phyloP scores from a whole-genome alignment of 768 basidiomycete species.

The Amanita pallidorosea region DNA sequence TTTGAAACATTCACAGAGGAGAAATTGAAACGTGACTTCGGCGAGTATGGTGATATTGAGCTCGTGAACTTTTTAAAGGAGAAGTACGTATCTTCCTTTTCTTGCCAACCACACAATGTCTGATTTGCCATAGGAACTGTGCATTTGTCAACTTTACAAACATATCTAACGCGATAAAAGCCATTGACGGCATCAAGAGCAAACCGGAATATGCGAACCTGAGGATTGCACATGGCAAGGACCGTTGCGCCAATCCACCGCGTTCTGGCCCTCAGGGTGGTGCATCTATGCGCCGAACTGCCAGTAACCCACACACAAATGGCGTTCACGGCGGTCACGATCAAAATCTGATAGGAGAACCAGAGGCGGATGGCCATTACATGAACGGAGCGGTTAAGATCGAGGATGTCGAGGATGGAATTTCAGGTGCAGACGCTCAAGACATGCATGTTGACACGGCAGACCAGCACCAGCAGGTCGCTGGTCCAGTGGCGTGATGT shows the following conservation, averaged over 20 bases:
- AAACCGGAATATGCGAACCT: slow-evolving; percentile 85
- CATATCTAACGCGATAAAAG: slow-evolving; percentile 92
- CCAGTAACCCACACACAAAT: slow-evolving; percentile 22
- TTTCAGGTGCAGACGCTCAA: slow-evolving; percentile 16
- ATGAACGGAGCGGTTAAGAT: slow-evolving; percentile 13
- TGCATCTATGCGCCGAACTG: slow-evolving; percentile 35
- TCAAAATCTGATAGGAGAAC: slow-evolving; percentile 10
- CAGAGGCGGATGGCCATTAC: slow-evolving; percentile 15
- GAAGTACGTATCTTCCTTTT: slow-evolving; percentile 45
- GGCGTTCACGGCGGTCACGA: slow-evolving; percentile 26
- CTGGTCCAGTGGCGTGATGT: slow-evolving; percentile 7
- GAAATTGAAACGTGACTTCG: slow-evolving; percentile 85
- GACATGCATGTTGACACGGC: slow-evolving; percentile 29
- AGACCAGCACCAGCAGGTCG: slow-evolving; percentile 4
- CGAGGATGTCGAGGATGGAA: slow-evolving; percentile 19
- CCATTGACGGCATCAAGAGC: slow-evolving; percentile 91
- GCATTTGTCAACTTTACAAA: slow-evolving; percentile 96
- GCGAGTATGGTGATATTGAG: slow-evolving; percentile 94
- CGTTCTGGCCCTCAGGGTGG: slow-evolving; percentile 73
- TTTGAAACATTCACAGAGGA: slow-evolving; percentile 89
- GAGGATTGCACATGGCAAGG: slow-evolving; percentile 91
- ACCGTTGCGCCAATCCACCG: slow-evolving; percentile 89
- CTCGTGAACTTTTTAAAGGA: slow-evolving; percentile 92
- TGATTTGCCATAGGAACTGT: slow-evolving; percentile 55
- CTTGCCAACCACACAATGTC: background rate